Evolutionary conservation across 371 early-diverging fungal species (phyloP), one percentile per base, ranked within the genome.

Genomic region (Basidiobolus meristosporus): DNA sequence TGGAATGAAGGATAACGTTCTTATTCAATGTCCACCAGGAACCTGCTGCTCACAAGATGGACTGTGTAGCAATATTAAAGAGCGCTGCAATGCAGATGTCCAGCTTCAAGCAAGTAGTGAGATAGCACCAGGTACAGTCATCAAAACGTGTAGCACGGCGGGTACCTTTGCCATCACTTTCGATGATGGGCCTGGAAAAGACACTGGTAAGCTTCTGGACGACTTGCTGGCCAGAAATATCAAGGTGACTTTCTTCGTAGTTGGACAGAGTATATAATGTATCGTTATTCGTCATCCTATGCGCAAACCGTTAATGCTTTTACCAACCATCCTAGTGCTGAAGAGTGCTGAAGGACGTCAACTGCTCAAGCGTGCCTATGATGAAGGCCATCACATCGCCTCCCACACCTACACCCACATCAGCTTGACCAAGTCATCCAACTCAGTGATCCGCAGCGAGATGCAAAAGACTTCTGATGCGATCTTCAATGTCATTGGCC

Each of bases 111-210:
- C n/a, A n/a, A n/a, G n/a, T n/a, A n/a, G n/a, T n/a, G n/a, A n/a
- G n/a, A n/a, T n/a, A n/a, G n/a, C n/a, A n/a, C n/a, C n/a, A n/a
- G n/a, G n/a, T n/a, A n/a, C n/a, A n/a, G 31, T 10, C 31, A 46
- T 57, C 45, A 45, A 49, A 19, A 47, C 39, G 39, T 65, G 65
- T 49, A 45, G 29, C 17, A 50, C 46, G 40, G 54, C 63, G 4
- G 66, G 65, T n/a, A 49, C 48, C n/a, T 56, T 70, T 34, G 70
- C 73, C 9, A 43, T 62, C 31, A 73, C 73, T 31, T 66, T 62
- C 40, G 73, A 73, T 43, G 73, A 57, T 20, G 57, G 57, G 18
- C 57, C 57, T 2, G 48, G 48, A 12, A 14, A 20, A 10, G 48
- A 45, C 46, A 63, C 69, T 11, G 50, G 46, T 39, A 32, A 51